Conservation (phyloP, 352 stramenopile species). For the Pythium dissimile region DNA sequence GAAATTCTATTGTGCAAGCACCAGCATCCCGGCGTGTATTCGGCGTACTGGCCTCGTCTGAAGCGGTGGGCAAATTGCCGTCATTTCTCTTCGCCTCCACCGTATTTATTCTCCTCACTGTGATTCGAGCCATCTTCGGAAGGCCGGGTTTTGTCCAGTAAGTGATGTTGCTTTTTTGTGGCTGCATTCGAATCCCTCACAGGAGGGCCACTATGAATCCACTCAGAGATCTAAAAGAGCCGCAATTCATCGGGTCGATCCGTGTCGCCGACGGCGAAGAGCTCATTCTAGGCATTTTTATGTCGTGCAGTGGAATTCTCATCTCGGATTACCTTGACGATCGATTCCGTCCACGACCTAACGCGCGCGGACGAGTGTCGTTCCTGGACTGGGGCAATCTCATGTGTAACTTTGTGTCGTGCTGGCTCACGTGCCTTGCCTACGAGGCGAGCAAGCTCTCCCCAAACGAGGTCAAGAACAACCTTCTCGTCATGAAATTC, state of each 20-base stretch:
- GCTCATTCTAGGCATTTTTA: constrained; percentile 37
- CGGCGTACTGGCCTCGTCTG: constrained; percentile 10
- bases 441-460: constrained; percentile 32
- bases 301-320: constrained; percentile 34
- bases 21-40: constrained; percentile 13
- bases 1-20: constrained; percentile 28
- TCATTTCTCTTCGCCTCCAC: constrained; percentile 23
- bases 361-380: constrained; percentile 14
- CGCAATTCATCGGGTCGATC: constrained; percentile 36
- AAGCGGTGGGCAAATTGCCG: constrained; percentile 20
- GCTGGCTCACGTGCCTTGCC: constrained; percentile 28
- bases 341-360: constrained; percentile 13
- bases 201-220: too few relatives aligned
- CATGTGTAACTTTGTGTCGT: constrained; percentile 36
- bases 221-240: constrained; percentile 72
- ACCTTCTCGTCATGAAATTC: constrained; percentile 38
- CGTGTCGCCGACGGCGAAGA: constrained; percentile 34
- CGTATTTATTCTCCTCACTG: constrained; percentile 25
- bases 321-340: constrained; percentile 25
- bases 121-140: constrained; percentile 23
- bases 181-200: not conserved
- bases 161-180: not conserved
- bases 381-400: constrained; percentile 35
- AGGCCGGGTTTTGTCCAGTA: constrained; percentile 28
- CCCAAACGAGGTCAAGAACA: constrained; percentile 25